These are phyloP conservation scores for Picochlorum sp. DNA, from an alignment of 139 green algal genomes.

Conservation along the genomic window DNA sequence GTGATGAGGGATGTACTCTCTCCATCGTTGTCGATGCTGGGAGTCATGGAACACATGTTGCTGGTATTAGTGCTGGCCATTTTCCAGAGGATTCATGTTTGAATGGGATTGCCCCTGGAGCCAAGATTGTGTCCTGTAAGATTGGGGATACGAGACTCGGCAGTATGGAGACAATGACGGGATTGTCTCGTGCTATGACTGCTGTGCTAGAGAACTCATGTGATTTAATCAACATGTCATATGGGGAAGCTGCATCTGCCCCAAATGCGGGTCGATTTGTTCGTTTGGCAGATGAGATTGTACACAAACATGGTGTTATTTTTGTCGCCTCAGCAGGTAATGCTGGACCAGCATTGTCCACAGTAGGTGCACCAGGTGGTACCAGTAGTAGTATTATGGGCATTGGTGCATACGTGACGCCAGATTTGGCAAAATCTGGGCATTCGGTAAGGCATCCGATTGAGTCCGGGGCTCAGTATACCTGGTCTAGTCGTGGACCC, in stretches of 20 bases:
- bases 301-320: conserved; percentile 77
- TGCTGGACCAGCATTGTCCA: conserved; percentile 71
- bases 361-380: conserved; percentile 76
- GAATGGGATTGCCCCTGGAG: conserved; percentile 78
- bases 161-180: conserved; percentile 75
- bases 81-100: conserved; percentile 65
- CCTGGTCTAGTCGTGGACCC: conserved; percentile 65
- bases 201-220: conserved; percentile 38
- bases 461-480: conserved; percentile 64
- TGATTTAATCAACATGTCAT: conserved; percentile 45
- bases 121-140: conserved; percentile 89
- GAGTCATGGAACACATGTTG: conserved; percentile 82
- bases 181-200: conserved; percentile 60
- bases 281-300: conserved; percentile 56
- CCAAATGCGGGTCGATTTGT: conserved; percentile 64
- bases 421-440: conserved; percentile 60
- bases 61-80: conserved; percentile 76
- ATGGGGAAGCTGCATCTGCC: conserved; percentile 48
- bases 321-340: conserved; percentile 80
- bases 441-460: conserved; percentile 52
- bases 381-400: conserved; percentile 58
- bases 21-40: conserved; percentile 75
- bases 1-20: conserved; percentile 63
- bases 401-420: conserved; percentile 78
- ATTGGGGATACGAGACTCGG: conserved; percentile 82